Evolutionary conservation across 352 stramenopile species (phyloP).

Genomic region (Globisporangium yorkense): DNA sequence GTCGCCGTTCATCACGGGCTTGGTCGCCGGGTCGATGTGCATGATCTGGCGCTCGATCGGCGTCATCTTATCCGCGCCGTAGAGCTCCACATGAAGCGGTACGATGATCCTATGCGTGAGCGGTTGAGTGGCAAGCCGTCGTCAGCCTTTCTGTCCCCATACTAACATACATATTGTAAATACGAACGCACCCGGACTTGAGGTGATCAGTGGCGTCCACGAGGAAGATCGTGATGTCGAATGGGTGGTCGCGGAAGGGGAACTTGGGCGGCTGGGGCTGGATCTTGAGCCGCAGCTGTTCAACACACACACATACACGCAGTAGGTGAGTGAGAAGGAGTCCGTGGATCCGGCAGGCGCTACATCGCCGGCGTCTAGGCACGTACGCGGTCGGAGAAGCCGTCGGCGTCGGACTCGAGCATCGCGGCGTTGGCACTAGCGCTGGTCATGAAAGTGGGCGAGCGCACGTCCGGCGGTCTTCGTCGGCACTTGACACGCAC

Average conservation of each 20-base stretch:
- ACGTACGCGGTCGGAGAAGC: conserved; percentile 48
- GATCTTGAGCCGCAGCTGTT: conserved; percentile 74
- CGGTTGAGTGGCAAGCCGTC: too few relatives aligned
- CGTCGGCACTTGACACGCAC: background rate
- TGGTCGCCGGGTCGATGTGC: conserved; percentile 72
- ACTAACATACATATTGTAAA: too few relatives aligned
- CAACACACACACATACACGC: background rate
- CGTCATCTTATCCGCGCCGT: conserved; percentile 77
- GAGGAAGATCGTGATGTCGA: conserved; percentile 85
- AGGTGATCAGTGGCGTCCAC: conserved; percentile 77
- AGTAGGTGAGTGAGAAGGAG: background rate
- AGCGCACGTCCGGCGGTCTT: too few relatives aligned
- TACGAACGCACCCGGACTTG: conserved; percentile 48
- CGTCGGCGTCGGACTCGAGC: conserved; percentile 45
- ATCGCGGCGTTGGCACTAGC: conserved; percentile 7
- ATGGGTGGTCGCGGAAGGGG: conserved; percentile 79
- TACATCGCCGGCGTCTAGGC: too few relatives aligned
- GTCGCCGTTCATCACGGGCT: conserved; percentile 75
- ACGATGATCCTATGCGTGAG: conserved; percentile 37
- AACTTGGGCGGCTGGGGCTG: conserved; percentile 82
- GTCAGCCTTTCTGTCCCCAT: too few relatives aligned
- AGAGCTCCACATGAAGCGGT: conserved; percentile 79
- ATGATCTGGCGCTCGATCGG: conserved; percentile 76
- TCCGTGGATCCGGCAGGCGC: too few relatives aligned
- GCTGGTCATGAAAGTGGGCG: background rate